A percentile compares a stretch with the other conserved stretches of the same genome.
Evolutionary conservation across 1,284 basidiomycete species (phyloP).

Genomic region (Phylloboletellus chloephorus): DNA sequence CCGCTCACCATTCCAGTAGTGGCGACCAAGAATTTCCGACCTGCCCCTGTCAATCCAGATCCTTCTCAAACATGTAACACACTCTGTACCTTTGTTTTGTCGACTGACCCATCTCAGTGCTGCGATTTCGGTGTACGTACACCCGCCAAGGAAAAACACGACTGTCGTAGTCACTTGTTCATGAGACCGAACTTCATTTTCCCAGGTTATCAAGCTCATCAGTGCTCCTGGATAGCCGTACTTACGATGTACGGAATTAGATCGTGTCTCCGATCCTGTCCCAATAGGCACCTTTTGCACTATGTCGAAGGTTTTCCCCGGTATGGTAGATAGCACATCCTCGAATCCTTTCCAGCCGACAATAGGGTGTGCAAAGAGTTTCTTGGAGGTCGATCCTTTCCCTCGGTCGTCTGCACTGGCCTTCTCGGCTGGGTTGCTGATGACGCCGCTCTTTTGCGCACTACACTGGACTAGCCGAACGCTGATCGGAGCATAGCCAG

Average conservation of each 20-base stretch:
- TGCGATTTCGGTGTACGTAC: slow-evolving; percentile 95
- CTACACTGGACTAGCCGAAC: slow-evolving; percentile 90
- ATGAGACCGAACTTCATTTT: slow-evolving; percentile 39
- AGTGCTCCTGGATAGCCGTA: slow-evolving; percentile 8
- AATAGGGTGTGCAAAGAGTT: slow-evolving; percentile 80
- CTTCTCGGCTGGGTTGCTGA: slow-evolving; percentile 68
- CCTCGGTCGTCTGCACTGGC: slow-evolving; percentile 33
- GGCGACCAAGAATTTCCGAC: slow-evolving; percentile 79
- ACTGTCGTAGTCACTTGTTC: slow-evolving; percentile 69
- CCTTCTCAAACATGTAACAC: slow-evolving; percentile 9
- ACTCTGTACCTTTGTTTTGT: slow-evolving; percentile 65
- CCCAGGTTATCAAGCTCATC: slow-evolving; percentile 6
- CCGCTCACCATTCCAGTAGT: slow-evolving; percentile 88
- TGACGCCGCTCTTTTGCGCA: slow-evolving; percentile 82
- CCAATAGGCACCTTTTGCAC: slow-evolving; percentile 47
- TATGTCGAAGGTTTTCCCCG: slow-evolving; percentile 84
- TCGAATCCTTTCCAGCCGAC: slow-evolving; percentile 97
- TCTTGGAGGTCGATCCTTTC: slow-evolving; percentile 35
- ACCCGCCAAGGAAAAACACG: slow-evolving; percentile 98
- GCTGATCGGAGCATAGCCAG: slow-evolving; percentile 93
- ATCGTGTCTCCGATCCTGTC: slow-evolving; percentile 26
- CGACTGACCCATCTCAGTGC: slow-evolving; percentile 87
- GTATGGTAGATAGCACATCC: slow-evolving; percentile 76
- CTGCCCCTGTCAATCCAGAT: slow-evolving; percentile 37
- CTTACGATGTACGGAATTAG: slow-evolving; percentile 44